phyloP scores from a whole-genome alignment of 345 rosid species.

The Hypericum androsaemum region DNA sequence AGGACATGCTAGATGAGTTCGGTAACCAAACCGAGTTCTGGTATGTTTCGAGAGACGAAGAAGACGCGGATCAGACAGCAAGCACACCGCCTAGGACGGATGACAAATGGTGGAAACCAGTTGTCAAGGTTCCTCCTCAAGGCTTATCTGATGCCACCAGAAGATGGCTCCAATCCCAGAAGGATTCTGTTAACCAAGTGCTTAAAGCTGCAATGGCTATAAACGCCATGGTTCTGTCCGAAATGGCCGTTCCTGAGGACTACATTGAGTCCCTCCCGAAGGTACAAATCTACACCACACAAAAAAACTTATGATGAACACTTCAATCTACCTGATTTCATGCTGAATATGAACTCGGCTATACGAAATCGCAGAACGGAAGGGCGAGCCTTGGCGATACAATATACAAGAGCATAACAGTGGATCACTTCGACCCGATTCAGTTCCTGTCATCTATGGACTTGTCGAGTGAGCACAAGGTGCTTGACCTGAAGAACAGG shows the following conservation, averaged over 20 bases:
- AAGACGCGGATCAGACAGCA: conserved; percentile 39
- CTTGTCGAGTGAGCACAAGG: conserved; percentile 72
- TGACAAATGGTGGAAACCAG: conserved; percentile 94
- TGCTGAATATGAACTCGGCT: no score
- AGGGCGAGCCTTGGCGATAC: conserved; percentile 88
- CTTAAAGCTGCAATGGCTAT: conserved; percentile 96
- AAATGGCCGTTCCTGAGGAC: conserved; percentile 79
- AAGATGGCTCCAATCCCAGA: conserved; percentile 64
- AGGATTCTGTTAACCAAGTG: conserved; percentile 94
- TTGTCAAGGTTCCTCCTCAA: conserved; percentile 56
- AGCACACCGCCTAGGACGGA: conserved; percentile 40
- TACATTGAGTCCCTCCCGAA: conserved; percentile 88
- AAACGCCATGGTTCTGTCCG: conserved; percentile 86
- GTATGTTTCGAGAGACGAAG: conserved; percentile 52
- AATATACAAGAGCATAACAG: conserved; percentile 79
- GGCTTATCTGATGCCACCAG: conserved; percentile 60
- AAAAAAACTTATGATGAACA: no score
- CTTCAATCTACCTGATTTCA: no score
- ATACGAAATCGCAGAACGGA: conserved; percentile 44
- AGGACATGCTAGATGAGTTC: conserved; percentile 65
- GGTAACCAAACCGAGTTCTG: conserved; percentile 70
- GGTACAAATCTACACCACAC: conserved; percentile 22
- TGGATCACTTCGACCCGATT: conserved; percentile 69
- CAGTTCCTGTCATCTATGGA: conserved; percentile 68
- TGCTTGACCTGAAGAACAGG: conserved; percentile 75